Conservation (phyloP, 192 early-diverging fungal species). For the Gonapodya sp. region DNA sequence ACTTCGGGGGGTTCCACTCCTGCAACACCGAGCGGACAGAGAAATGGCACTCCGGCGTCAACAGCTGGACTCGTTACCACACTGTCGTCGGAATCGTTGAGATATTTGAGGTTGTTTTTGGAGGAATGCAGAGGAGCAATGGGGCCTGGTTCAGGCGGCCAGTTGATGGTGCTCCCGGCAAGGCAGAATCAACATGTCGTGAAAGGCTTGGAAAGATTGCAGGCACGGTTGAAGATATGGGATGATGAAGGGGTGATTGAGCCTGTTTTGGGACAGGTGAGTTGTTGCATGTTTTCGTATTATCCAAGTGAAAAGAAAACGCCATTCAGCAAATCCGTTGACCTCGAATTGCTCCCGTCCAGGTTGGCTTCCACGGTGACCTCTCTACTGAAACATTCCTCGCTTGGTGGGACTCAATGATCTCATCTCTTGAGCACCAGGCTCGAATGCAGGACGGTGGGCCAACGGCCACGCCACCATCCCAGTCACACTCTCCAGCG, state of each 20-base stretch:
- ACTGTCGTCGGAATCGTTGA: background rate
- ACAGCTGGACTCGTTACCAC: background rate
- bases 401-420: constrained; percentile 6
- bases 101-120: background rate
- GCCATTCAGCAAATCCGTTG: background rate
- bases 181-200: background rate
- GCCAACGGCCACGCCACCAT: background rate
- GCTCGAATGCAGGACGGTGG: background rate
- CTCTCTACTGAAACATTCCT: background rate
- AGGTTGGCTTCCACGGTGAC: constrained; percentile 2
- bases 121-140: background rate
- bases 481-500: background rate
- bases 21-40: no score
- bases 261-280: background rate
- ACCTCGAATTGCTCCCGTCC: background rate
- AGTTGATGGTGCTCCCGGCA: background rate
- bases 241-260: background rate
- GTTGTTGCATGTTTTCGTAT: background rate
- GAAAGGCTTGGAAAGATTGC: background rate
- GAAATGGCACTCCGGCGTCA: no score
- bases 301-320: background rate
- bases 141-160: background rate
- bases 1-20: no score
- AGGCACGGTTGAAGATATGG: background rate
- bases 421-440: background rate